Percentiles rank a stretch among this genome's conserved stretches.
phyloP scores from a whole-genome alignment of 1,284 basidiomycete genomes.

The Mycosarcoma mackinlayi region DNA sequence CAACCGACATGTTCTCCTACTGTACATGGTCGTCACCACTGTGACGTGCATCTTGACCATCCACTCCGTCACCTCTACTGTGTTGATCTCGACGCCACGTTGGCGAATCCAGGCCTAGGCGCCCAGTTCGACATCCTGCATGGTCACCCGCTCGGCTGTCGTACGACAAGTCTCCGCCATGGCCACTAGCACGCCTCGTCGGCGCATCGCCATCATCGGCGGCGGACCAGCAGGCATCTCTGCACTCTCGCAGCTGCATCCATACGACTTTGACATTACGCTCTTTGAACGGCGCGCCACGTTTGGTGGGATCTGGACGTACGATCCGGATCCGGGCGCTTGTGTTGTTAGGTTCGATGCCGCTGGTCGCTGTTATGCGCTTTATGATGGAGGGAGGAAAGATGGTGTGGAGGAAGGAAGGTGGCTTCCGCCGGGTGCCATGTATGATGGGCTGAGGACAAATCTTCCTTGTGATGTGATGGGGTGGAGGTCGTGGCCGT shows the following conservation, averaged over 20 bases:
- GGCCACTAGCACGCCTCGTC: background rate
- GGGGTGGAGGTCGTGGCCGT: conserved; percentile 65
- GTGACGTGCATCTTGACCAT: too few species aligned
- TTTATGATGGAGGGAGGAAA: conserved; percentile 12
- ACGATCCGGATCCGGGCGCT: conserved; percentile 46
- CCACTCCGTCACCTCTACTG: too few species aligned
- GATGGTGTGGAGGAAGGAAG: conserved; percentile 11
- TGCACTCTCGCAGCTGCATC: conserved; percentile 68
- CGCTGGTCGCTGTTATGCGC: conserved; percentile 16
- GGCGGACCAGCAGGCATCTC: conserved; percentile 70
- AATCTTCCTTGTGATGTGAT: conserved; percentile 67
- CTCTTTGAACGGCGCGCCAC: conserved; percentile 52
- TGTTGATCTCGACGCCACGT: too few species aligned
- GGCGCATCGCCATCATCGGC: conserved; percentile 70
- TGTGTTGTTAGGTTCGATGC: conserved; percentile 63
- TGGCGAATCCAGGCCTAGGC: too few species aligned
- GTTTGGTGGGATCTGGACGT: conserved; percentile 55
- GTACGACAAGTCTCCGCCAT: background rate
- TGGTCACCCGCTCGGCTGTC: background rate
- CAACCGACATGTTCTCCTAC: background rate
- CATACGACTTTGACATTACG: conserved; percentile 4
- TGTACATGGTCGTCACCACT: background rate
- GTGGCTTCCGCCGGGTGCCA: conserved; percentile 46
- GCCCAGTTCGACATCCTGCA: background rate
- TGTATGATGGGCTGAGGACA: conserved; percentile 66